phyloP scores from a whole-genome alignment of 1,284 basidiomycete genomes.

The Naganishia sp. region DNA sequence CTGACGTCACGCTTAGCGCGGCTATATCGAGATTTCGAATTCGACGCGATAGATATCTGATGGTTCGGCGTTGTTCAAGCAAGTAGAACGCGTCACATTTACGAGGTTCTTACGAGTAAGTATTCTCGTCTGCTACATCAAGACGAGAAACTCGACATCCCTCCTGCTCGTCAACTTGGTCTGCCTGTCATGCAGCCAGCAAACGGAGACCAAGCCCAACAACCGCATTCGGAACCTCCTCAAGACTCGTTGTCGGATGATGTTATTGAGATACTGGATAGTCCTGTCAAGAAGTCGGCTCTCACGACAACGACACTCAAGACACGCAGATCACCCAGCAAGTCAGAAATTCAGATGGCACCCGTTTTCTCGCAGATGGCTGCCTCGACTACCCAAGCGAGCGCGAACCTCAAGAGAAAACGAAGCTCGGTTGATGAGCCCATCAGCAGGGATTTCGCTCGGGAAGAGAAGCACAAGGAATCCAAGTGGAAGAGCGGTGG shows the following conservation, averaged over 20 bases:
- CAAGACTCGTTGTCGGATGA: constrained; percentile 9
- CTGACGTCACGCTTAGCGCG: neutral
- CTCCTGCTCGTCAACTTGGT: too few relatives aligned
- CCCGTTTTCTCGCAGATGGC: constrained; percentile 13
- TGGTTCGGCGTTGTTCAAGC: too few relatives aligned
- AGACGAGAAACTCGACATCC: too few relatives aligned
- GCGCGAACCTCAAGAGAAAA: constrained; percentile 28
- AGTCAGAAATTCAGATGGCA: constrained; percentile 11
- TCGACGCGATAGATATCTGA: too few relatives aligned
- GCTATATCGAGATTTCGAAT: too few relatives aligned
- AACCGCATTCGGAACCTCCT: neutral
- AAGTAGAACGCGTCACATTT: too few relatives aligned
- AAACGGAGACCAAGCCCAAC: neutral
- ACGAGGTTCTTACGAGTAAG: too few relatives aligned
- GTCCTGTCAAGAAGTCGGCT: constrained; percentile 36
- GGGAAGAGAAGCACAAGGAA: neutral
- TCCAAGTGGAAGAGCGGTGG: constrained; percentile 2
- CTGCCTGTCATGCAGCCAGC: neutral
- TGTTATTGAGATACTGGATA: constrained; percentile 32
- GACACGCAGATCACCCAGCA: neutral
- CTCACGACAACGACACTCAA: constrained; percentile 15
- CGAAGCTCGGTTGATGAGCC: constrained; percentile 10
- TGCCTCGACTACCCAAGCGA: constrained; percentile 34
- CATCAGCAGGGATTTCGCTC: neutral
- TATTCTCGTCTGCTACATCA: too few relatives aligned